A percentile compares a stretch with the other conserved stretches of the same genome.
These are phyloP conservation scores for Tetradesmus obliquus DNA, from an alignment of 139 green algal species.

Conservation along the genomic window DNA sequence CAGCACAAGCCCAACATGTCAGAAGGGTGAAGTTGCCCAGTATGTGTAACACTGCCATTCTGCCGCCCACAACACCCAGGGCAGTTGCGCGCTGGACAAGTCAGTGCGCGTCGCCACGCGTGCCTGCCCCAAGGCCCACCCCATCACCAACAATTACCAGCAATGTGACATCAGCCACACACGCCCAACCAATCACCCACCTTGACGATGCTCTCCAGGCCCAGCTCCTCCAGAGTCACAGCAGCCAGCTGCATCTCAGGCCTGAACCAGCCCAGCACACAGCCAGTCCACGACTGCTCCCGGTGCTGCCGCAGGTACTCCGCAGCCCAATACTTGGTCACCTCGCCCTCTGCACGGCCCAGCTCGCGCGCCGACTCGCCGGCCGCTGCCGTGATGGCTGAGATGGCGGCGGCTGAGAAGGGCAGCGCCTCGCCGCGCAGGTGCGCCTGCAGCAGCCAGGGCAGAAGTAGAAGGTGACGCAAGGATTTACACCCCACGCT, in stretches of 20 bases:
- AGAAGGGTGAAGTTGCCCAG: too few relatives aligned
- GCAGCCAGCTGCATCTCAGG: conserved; percentile 72
- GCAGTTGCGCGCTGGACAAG: too few relatives aligned
- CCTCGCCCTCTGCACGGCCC: conserved; percentile 60
- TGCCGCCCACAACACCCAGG: too few relatives aligned
- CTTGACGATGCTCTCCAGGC: conserved; percentile 71
- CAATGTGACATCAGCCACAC: neutral
- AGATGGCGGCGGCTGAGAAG: conserved; percentile 53
- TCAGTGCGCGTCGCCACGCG: too few relatives aligned
- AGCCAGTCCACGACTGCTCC: conserved; percentile 53
- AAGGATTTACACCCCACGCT: too few relatives aligned
- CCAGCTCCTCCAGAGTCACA: conserved; percentile 74
- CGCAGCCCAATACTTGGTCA: conserved; percentile 67
- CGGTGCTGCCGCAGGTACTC: conserved; percentile 71
- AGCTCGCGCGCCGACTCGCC: conserved; percentile 47
- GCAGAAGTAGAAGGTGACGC: neutral
- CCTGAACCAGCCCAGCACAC: conserved; percentile 75
- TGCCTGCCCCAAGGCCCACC: too few relatives aligned
- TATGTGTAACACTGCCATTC: too few relatives aligned
- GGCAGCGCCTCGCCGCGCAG: conserved; percentile 57
- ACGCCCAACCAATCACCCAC: conserved; percentile 14
- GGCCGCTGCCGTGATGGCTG: conserved; percentile 26
- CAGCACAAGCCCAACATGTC: too few relatives aligned
- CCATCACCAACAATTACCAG: neutral
- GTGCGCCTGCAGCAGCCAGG: conserved; percentile 48